phyloP scores from a whole-genome alignment of 1,139 yeast genomes.

The Geotrichum cucujoidarum region DNA sequence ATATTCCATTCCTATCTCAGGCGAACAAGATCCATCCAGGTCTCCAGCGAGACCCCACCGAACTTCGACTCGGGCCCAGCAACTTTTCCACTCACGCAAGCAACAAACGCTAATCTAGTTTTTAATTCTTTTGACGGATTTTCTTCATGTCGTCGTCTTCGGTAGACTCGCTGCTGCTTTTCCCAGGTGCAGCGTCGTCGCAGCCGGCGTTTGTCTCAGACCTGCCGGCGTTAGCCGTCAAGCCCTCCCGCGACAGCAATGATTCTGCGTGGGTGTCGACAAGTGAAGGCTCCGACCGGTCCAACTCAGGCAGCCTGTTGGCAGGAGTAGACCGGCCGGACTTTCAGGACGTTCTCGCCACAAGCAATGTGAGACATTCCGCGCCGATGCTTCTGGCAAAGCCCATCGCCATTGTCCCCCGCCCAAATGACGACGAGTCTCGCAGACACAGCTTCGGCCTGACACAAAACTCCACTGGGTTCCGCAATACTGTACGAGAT shows the following conservation, averaged over 20 bases:
- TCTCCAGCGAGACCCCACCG: not conserved
- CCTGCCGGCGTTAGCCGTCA: not conserved
- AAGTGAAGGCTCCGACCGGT: not conserved
- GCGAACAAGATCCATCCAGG: not conserved
- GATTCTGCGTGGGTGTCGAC: not conserved
- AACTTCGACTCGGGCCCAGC: not conserved
- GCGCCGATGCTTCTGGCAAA: not conserved
- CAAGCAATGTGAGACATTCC: not conserved
- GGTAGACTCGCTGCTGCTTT: not conserved
- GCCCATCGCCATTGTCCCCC: not conserved
- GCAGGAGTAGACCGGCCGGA: not conserved
- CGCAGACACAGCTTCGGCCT: not conserved
- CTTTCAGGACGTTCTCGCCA: not conserved
- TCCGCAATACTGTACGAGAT: not conserved
- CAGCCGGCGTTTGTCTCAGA: not conserved
- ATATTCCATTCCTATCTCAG: no score
- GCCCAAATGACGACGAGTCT: not conserved
- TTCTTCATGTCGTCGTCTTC: not conserved
- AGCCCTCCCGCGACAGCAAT: not conserved
- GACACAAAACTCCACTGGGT: not conserved
- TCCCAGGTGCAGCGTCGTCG: not conserved
- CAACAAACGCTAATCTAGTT: no score
- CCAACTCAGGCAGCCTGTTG: not conserved
- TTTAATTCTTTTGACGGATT: no score
- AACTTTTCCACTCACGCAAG: not conserved